Conservation (phyloP, 2,329 filamentous ascomycete genomes). For the Stachybotrys chlorohalonatus region DNA sequence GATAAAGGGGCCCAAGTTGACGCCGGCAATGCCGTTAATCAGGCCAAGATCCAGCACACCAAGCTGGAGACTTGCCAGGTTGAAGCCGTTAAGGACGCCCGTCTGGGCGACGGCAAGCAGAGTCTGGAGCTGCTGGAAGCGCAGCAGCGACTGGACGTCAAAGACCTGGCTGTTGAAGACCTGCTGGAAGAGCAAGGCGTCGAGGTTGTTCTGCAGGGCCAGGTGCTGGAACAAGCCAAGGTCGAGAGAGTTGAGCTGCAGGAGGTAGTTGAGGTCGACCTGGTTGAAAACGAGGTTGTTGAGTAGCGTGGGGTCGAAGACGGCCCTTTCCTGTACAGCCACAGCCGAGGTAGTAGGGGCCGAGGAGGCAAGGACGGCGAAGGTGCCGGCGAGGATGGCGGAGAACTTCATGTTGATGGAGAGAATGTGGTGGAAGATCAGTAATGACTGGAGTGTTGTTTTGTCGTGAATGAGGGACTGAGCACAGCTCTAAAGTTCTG, state of each 20-base stretch:
- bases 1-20: slow-evolving; percentile 21
- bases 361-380: slow-evolving; percentile 34
- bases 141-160: slow-evolving; percentile 28
- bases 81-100: slow-evolving; percentile 19
- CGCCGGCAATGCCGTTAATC: slow-evolving; percentile 13
- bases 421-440: slow-evolving; percentile 6
- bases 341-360: slow-evolving; percentile 22
- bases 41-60: slow-evolving; percentile 18
- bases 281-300: slow-evolving; percentile 29
- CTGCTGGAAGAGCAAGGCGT: slow-evolving; percentile 30
- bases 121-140: slow-evolving; percentile 31
- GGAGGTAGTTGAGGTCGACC: slow-evolving; percentile 34
- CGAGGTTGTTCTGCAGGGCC: slow-evolving; percentile 34
- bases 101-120: slow-evolving; percentile 22
- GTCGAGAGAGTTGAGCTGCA: slow-evolving; percentile 36
- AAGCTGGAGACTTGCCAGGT: slow-evolving; percentile 15
- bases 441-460: slow-evolving; percentile 3
- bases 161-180: slow-evolving; percentile 32
- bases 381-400: slow-evolving; percentile 32
- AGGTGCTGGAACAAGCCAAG: slow-evolving; percentile 30
- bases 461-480: slow-evolving; percentile 6
- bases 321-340: slow-evolving; percentile 21
- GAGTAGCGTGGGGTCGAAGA: slow-evolving; percentile 29
- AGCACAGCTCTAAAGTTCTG: slow-evolving; percentile 11
- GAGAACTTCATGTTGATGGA: slow-evolving; percentile 40